Base-by-base conservation (phyloP, 2,329 filamentous ascomycete species). In the Claviceps humidiphila region DNA sequence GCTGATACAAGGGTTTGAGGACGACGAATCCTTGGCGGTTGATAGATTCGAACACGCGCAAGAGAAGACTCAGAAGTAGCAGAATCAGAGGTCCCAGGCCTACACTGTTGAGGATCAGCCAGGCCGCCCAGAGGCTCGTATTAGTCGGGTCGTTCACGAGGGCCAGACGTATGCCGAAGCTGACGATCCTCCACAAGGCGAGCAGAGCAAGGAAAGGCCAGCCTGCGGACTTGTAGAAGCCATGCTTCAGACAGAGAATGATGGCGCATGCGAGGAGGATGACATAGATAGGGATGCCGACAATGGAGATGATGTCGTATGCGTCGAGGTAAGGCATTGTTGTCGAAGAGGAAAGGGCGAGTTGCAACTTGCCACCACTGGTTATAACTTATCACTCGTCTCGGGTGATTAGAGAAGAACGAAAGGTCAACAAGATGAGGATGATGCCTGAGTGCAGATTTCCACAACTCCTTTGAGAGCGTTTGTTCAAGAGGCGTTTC, bases 121-220 rank as follows among this genome's bases (percentile, higher is more conserved):
- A 68, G 40, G 64, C 66, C 41, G 63, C 54, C 53, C 66, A 68
- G 34, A 68, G 63, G 34, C 48, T 56, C 37, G 53, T 52, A 56
- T 68, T 76, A 0, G 72, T 75, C 0, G 77, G 75, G 54, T 81
- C 74, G 14, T 80, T 62, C 46, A 80, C 56, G 42, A 63, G 64
- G 47, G 60, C 65, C 6, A 69, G 63, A 52, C 59, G 62, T 13
- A 82, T 53, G n/a, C 71, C 67, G 57, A 79, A 73, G 55, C 71
- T 65, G 48, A 82, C 70, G 51, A 85, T 77, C 68, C 83, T 78
- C 52, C 64, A 70, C 14, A 81, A 67, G 2, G 80, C 71, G 14
- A 81, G 70, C 26, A 84, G 72, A 14, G 84, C 68, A 58, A 84
- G 75, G 9, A 43, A 43, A 43, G 6, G 5, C 42, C 42, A 43